Evolutionary conservation across 306 rosid species (phyloP), one percentile per base, ranked within the genome.

Genomic region (Geum urbanum): DNA sequence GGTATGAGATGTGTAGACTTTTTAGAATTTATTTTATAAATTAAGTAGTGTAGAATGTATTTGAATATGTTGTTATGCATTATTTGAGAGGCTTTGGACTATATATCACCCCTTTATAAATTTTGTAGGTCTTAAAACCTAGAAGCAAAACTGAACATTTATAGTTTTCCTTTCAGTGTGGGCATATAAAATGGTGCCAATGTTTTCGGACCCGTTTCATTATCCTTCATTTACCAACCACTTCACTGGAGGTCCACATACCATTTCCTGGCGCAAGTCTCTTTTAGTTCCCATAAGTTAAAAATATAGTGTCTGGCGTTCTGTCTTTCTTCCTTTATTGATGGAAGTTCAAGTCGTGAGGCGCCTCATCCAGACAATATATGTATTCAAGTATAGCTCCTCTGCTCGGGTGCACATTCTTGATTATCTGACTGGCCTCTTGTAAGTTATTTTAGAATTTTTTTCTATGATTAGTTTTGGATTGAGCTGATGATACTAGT

Each of bases 341-440:
- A 86, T 92, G 97, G 98, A 88, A 54, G 66, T 76, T 75, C 98
- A 92, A 32, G 94, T 88, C 54, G 69, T 84, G 49, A 77, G 96
- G 72, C 96, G 94, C 54, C 86, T 92, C 45, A 81, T 72, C 75
- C 96, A 92, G 77, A 79, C 86, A 7, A 78, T 84, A 43, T 80
- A 79, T 32, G 89, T 88, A 20, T 92, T 90, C 82, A 81, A 84
- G 45, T 90, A 90, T 56, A 84, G 98, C 72, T 87, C 88, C 35
- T 83, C 86, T 16, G 96, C 97, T 77, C 81, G 88, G 65, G 90
- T 90, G 98, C 97, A 92, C 75, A 60, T 87, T 74, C 2, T 90
- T 43, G 97, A 96, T 35, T 90, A 94, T 81, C 83, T 94, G 16
- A 74, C 94, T 27, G 98, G 98, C 74, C 58, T 85, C 59, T 88